These are phyloP conservation scores for Naganishia liquefaciens DNA, from an alignment of 1,284 basidiomycete species.

Conservation along the genomic window DNA sequence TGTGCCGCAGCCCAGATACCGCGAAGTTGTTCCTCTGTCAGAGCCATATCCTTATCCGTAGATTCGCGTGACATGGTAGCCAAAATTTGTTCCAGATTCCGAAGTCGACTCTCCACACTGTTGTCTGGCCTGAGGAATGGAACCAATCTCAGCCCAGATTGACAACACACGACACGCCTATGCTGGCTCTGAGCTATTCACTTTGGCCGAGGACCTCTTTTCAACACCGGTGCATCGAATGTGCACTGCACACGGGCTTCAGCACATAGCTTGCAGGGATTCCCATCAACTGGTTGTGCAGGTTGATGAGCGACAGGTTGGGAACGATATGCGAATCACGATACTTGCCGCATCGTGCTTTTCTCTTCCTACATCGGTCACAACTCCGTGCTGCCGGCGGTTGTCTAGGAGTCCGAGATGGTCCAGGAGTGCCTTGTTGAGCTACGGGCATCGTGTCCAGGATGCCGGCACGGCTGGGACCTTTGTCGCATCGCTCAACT, in stretches of 20 bases:
- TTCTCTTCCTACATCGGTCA: conserved; percentile 39
- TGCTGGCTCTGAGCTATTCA: conserved; percentile 20
- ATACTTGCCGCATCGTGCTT: conserved; percentile 42
- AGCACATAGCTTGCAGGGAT: conserved; percentile 41
- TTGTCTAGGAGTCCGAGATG: conserved; percentile 8
- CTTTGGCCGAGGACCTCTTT: conserved; percentile 43
- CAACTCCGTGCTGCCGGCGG: conserved; percentile 26
- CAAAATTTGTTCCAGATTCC: conserved; percentile 41
- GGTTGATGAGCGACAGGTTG: not conserved
- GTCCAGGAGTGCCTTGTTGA: conserved; percentile 10
- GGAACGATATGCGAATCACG: too few species aligned
- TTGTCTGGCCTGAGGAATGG: conserved; percentile 36
- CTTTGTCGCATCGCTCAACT: too few species aligned
- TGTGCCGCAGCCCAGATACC: conserved; percentile 41
- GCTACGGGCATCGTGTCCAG: not conserved
- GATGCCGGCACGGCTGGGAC: not conserved
- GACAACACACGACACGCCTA: too few species aligned
- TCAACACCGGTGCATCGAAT: conserved; percentile 42
- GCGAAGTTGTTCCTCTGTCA: conserved; percentile 39
- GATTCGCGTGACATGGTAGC: conserved; percentile 38
- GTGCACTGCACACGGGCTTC: conserved; percentile 41
- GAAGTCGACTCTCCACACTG: conserved; percentile 40
- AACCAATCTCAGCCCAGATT: not conserved
- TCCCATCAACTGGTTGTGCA: conserved; percentile 37
- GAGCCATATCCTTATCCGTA: conserved; percentile 33